Evolutionary conservation across 192 early-diverging fungal genomes (phyloP).

Genomic region (Chytriomyces sp.): DNA sequence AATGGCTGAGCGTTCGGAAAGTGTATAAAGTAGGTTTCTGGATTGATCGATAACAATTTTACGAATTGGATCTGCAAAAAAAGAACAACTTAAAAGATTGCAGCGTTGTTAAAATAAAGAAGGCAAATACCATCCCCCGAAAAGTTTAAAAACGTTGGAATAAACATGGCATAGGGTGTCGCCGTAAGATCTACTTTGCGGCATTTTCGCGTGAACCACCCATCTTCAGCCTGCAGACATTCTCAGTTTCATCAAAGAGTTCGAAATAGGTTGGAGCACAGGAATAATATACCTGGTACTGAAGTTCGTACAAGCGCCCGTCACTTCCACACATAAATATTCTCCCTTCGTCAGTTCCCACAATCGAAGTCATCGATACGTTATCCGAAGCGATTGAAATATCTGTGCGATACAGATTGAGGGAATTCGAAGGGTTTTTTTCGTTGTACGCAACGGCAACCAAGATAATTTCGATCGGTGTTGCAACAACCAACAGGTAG

Average conservation of each 20-base stretch:
- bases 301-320: constrained; percentile 86
- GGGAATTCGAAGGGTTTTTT: constrained; percentile 47
- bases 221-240: constrained; percentile 67
- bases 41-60: constrained; percentile 71
- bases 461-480: constrained; percentile 81
- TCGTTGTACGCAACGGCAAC: constrained; percentile 72
- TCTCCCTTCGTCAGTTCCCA: constrained; percentile 77
- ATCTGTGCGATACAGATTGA: constrained; percentile 81
- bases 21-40: constrained; percentile 74
- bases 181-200: constrained; percentile 76
- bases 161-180: constrained; percentile 67
- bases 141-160: constrained; percentile 61
- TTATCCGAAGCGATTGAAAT: constrained; percentile 80
- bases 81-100: too few species aligned
- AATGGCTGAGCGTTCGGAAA: constrained; percentile 71
- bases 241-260: not conserved
- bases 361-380: constrained; percentile 79
- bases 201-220: constrained; percentile 83
- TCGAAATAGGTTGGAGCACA: not conserved
- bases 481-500: constrained; percentile 86
- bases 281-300: constrained; percentile 65
- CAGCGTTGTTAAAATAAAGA: too few species aligned
- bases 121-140: constrained; percentile 1
- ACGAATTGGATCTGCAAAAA: constrained; percentile 58
- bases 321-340: constrained; percentile 91